A percentile compares a stretch with the other conserved stretches of the same genome.
Evolutionary conservation across 2,329 filamentous ascomycete species (phyloP).

Genomic region (Aschersonia sp.): DNA sequence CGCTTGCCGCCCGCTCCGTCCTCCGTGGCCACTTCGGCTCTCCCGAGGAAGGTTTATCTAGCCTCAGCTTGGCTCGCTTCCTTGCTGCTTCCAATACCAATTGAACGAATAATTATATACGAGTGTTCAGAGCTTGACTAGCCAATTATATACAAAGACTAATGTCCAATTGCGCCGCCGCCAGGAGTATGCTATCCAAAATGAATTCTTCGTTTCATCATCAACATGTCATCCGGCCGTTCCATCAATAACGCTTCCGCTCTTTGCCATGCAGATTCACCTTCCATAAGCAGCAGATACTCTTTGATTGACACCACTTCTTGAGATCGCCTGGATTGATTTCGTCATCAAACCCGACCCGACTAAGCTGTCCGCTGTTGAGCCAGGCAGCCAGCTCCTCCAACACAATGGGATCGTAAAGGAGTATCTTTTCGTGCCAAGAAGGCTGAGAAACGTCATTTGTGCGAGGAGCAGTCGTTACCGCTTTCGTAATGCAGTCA

Average conservation of each 20-base stretch:
- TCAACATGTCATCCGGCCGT: neutral
- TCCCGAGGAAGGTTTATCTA: no score
- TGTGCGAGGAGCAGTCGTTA: slow-evolving; percentile 34
- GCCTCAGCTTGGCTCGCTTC: no score
- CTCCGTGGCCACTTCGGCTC: no score
- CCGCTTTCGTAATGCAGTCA: slow-evolving; percentile 36
- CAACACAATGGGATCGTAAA: slow-evolving; percentile 81
- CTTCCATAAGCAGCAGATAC: slow-evolving; percentile 70
- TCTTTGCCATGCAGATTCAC: slow-evolving; percentile 37
- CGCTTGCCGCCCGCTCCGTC: no score
- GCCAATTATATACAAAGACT: no score
- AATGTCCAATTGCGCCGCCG: no score
- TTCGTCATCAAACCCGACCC: slow-evolving; percentile 50
- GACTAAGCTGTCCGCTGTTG: slow-evolving; percentile 53
- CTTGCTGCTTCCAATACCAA: no score
- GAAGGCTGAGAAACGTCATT: slow-evolving; percentile 38
- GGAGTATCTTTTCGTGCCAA: slow-evolving; percentile 86
- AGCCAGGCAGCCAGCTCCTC: slow-evolving; percentile 78
- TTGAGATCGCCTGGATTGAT: slow-evolving; percentile 54
- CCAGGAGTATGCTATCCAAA: neutral
- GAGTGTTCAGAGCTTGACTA: no score
- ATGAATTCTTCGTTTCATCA: neutral
- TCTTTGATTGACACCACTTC: slow-evolving; percentile 78
- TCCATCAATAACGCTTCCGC: slow-evolving; percentile 23
- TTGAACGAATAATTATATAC: no score